These are phyloP conservation scores for Agroathelia rolfsii DNA, from an alignment of 1,284 basidiomycete genomes.

Conservation along the genomic window DNA sequence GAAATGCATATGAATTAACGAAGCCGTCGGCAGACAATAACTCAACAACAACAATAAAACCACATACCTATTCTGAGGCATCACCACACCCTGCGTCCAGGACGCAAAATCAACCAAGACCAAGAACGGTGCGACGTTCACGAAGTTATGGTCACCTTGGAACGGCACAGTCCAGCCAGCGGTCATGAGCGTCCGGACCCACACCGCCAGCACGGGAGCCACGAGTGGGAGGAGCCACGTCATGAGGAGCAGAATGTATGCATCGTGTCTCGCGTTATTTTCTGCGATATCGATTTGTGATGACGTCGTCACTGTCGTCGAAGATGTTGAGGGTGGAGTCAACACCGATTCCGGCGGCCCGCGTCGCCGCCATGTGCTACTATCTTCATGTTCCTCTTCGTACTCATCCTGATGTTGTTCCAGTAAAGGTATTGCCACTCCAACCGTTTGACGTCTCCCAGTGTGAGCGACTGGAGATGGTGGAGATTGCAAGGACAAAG, in stretches of 20 bases:
- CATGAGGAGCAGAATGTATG: constrained; percentile 68
- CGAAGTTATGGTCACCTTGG: constrained; percentile 67
- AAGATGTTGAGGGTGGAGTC: too few relatives aligned
- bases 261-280: constrained; percentile 48
- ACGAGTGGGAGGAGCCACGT: constrained; percentile 76
- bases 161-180: constrained; percentile 69
- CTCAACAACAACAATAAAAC: background rate
- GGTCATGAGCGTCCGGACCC: constrained; percentile 76
- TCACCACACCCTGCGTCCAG: constrained; percentile 30
- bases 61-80: constrained; percentile 29
- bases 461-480: constrained; percentile 15
- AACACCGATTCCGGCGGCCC: too few relatives aligned
- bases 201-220: constrained; percentile 77
- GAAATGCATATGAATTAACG: constrained; percentile 8
- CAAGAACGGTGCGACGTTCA: constrained; percentile 59
- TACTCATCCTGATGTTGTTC: constrained; percentile 6
- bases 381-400: constrained; percentile 6
- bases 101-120: constrained; percentile 54
- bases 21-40: background rate
- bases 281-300: too few relatives aligned
- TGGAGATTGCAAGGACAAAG: constrained; percentile 15
- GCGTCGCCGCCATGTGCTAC: too few relatives aligned
- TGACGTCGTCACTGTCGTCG: too few relatives aligned
- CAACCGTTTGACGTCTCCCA: too few relatives aligned
- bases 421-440: constrained; percentile 4